Base-by-base conservation (phyloP, 768 basidiomycete genomes). In the Scleroderma bovista region DNA sequence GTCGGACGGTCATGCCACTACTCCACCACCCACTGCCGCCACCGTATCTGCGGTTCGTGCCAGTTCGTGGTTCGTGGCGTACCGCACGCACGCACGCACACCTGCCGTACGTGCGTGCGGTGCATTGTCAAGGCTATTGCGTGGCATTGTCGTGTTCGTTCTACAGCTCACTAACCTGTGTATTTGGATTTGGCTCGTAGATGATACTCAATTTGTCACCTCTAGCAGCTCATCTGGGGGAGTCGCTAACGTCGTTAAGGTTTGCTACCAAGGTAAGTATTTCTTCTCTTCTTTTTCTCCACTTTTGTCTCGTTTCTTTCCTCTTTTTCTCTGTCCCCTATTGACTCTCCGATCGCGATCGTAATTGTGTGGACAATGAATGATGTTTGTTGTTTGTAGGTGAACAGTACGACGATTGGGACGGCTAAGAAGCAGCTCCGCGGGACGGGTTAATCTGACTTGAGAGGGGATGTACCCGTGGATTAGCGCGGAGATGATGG, bases 151-250 rank as follows among this genome's bases (percentile, higher is more conserved):
- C 57, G 57, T 41, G 43, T 54, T 63, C 51, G 58, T 62, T 15
- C 10, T 23, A 43, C n/a, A 15, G 15, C 24, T 26, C 22, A 43
- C 24, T 48, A 36, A 57, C 51, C 49, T 57, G 48, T 23, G 48
- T 44, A 52, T 55, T 52, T n/a, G n/a, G n/a, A n/a, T n/a, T n/a
- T 29, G 41, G 9, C 16, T 23, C 41, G 41, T n/a, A 88, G 85
- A 96, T 95, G 93, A 82, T 95, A 50, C 76, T 95, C 57, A 95
- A 96, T 69, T 74, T 95, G 31, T 94, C 92, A 3, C 93, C 93
- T 7, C 74, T 95, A 23, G 86, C 86, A 3, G 82, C 81, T 3
- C 93, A 95, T 69, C 65, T 93, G 33, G 81, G 81, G 51, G 93
- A 95, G 66, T 91, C 90, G 1, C 67, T 96, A 50, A 92, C 91